A percentile compares a stretch with the other conserved stretches of the same genome.
These are phyloP conservation scores for Cryoendolithus antarcticus DNA, from an alignment of 2,329 filamentous ascomycete genomes.

Conservation along the genomic window DNA sequence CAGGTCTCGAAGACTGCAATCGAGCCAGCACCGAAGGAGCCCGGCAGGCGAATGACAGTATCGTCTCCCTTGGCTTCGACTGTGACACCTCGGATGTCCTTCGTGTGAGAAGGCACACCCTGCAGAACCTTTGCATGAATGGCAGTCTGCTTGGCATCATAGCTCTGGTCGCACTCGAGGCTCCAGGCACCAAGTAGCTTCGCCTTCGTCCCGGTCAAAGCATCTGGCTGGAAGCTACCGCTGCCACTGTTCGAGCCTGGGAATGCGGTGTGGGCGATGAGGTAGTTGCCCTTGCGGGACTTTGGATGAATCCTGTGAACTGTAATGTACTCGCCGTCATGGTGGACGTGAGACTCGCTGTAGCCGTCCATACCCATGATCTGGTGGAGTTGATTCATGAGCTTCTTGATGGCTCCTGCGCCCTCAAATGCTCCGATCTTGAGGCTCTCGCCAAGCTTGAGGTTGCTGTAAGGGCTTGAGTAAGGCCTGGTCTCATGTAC, in stretches of 20 bases:
- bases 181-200: slow-evolving; percentile 84
- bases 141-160: slow-evolving; percentile 53
- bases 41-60: slow-evolving; percentile 67
- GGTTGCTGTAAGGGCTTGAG: slow-evolving; percentile 58
- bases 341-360: slow-evolving; percentile 90
- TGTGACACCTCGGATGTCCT: slow-evolving; percentile 59
- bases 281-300: slow-evolving; percentile 84
- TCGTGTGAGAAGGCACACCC: slow-evolving; percentile 73
- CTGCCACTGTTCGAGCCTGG: slow-evolving; percentile 80
- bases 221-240: slow-evolving; percentile 65
- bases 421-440: slow-evolving; percentile 62
- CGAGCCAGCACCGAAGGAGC: slow-evolving; percentile 81
- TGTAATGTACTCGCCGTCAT: slow-evolving; percentile 91
- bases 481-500: slow-evolving; percentile 82
- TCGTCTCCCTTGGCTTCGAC: slow-evolving; percentile 61
- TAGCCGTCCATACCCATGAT: slow-evolving; percentile 93
- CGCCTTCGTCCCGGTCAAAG: slow-evolving; percentile 71
- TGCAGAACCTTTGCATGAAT: slow-evolving; percentile 59
- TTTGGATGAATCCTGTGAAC: slow-evolving; percentile 89
- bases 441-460: slow-evolving; percentile 32
- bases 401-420: slow-evolving; percentile 80
- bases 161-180: slow-evolving; percentile 71
- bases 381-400: slow-evolving; percentile 88
- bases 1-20: slow-evolving; percentile 94
- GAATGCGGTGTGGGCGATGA: slow-evolving; percentile 93